phyloP scores from a whole-genome alignment of 1,139 yeast species.

The Suzukiozyma palmioleophila region DNA sequence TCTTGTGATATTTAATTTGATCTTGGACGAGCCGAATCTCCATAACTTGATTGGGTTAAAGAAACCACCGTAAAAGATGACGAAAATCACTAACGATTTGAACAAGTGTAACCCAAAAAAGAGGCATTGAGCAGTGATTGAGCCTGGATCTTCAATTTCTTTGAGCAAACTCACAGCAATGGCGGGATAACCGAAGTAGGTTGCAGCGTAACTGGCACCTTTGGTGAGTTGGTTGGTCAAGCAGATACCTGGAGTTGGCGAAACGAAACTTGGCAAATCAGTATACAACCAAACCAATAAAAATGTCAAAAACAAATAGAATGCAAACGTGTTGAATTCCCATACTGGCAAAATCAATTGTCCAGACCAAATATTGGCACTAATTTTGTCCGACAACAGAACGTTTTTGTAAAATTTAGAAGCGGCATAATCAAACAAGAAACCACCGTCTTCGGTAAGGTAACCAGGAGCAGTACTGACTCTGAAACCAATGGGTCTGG shows the following conservation, averaged over 20 bases:
- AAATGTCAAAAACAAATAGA: constrained; percentile 39
- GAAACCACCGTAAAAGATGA: constrained; percentile 61
- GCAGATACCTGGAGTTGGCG: constrained; percentile 91
- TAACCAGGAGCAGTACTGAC: constrained; percentile 79
- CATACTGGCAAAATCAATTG: constrained; percentile 83
- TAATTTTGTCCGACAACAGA: constrained; percentile 38
- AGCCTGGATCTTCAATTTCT: constrained; percentile 40
- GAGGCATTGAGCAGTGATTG: constrained; percentile 53
- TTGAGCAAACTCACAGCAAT: constrained; percentile 44
- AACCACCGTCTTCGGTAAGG: constrained; percentile 77
- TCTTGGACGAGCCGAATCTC: constrained; percentile 24
- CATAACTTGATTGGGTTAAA: constrained; percentile 59
- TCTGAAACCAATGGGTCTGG: constrained; percentile 59
- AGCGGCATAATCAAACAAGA: constrained; percentile 64
- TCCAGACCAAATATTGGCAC: constrained; percentile 79
- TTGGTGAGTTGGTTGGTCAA: constrained; percentile 61
- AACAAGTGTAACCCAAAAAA: constrained; percentile 70
- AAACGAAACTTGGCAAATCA: constrained; percentile 81
- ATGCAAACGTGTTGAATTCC: constrained; percentile 52
- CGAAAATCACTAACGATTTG: constrained; percentile 55
- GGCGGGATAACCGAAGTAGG: constrained; percentile 26
- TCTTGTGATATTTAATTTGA: constrained; percentile 35
- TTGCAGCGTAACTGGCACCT: constrained; percentile 29
- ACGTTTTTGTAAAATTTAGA: constrained; percentile 41
- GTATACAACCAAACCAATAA: constrained; percentile 79